Percentiles rank a stretch among this genome's conserved stretches.
Evolutionary conservation across 2,329 filamentous ascomycete species (phyloP).

Genomic region (Raffaelea arxii): DNA sequence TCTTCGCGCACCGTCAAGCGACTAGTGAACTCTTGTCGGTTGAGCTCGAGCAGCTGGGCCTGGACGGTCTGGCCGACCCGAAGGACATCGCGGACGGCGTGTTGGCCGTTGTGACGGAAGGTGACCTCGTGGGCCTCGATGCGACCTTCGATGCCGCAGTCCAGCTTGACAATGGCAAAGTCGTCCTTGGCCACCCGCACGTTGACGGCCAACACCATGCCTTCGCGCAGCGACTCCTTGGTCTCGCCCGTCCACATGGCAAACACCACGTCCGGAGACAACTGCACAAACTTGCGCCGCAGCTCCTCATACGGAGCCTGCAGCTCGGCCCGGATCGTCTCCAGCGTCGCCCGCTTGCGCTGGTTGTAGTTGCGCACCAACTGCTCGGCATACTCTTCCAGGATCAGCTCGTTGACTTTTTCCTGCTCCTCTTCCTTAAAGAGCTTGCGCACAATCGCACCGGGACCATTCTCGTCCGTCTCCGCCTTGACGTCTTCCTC

Average conservation of each 20-base stretch:
- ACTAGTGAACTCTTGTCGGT: conserved; percentile 74
- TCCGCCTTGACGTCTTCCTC: conserved; percentile 97
- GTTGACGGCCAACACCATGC: conserved; percentile 87
- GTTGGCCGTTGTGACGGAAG: conserved; percentile 58
- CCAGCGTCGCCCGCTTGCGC: conserved; percentile 87
- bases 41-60: conserved; percentile 79
- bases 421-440: conserved; percentile 90
- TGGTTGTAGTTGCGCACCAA: conserved; percentile 88
- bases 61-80: conserved; percentile 74
- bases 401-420: conserved; percentile 87
- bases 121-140: conserved; percentile 77
- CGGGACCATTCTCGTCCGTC: conserved; percentile 78
- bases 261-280: conserved; percentile 73
- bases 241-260: conserved; percentile 97
- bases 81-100: conserved; percentile 64
- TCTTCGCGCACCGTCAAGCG: conserved; percentile 81
- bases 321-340: conserved; percentile 90
- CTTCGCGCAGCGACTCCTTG: conserved; percentile 67
- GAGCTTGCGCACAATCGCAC: conserved; percentile 88
- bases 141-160: conserved; percentile 87
- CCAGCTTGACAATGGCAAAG: conserved; percentile 86
- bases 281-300: conserved; percentile 63
- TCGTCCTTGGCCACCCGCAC: conserved; percentile 84
- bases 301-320: conserved; percentile 92
- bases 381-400: conserved; percentile 96